These are phyloP conservation scores for Suillus clintonianus DNA, from an alignment of 768 basidiomycete genomes.

Conservation along the genomic window DNA sequence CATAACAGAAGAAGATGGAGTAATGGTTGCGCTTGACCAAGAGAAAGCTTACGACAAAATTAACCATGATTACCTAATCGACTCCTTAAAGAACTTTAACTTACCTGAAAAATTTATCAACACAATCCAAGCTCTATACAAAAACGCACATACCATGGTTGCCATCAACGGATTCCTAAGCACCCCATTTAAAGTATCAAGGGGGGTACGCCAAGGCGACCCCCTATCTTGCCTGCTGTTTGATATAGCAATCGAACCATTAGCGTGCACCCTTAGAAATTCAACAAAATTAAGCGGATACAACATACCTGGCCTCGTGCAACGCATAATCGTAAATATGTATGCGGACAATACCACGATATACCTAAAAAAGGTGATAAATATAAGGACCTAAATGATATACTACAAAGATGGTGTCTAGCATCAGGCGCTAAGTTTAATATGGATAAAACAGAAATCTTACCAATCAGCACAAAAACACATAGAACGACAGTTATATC, in stretches of 20 bases:
- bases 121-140: conserved; percentile 27
- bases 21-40: conserved; percentile 37
- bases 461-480: conserved; percentile 4
- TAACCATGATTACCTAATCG: conserved; percentile 32
- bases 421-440: conserved; percentile 23
- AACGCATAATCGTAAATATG: too few relatives aligned
- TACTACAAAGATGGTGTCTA: conserved; percentile 16
- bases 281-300: conserved; percentile 11
- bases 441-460: conserved; percentile 20
- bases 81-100: conserved; percentile 20
- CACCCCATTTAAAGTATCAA: background rate
- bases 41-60: conserved; percentile 45
- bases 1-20: conserved; percentile 23
- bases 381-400: conserved; percentile 7
- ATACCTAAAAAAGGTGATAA: conserved; percentile 16
- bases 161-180: conserved; percentile 36
- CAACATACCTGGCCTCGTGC: too few relatives aligned
- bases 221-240: conserved; percentile 36
- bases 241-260: conserved; percentile 32
- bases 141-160: conserved; percentile 25
- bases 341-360: conserved; percentile 10
- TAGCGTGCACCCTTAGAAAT: conserved; percentile 25
- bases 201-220: conserved; percentile 39
- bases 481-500: background rate
- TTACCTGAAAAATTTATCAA: conserved; percentile 32